These are phyloP conservation scores for Eucalyptus globulus DNA, from an alignment of 345 rosid species.

Conservation along the genomic window DNA sequence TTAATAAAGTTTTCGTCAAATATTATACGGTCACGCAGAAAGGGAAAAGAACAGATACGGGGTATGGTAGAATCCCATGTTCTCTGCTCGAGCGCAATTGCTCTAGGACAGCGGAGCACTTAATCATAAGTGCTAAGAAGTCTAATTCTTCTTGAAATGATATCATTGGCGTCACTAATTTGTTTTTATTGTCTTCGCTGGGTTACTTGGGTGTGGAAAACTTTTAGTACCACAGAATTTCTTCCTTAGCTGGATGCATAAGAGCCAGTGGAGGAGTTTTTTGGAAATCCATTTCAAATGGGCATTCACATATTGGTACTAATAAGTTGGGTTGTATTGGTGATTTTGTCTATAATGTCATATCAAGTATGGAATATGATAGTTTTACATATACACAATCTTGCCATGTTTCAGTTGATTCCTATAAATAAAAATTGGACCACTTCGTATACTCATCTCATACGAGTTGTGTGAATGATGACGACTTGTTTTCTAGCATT, in stretches of 20 bases:
- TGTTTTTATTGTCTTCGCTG: neutral
- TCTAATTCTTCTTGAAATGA: neutral
- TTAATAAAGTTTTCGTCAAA: neutral
- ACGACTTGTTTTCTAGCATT: no score
- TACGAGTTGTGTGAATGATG: no score
- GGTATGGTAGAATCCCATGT: neutral
- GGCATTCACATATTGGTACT: no score
- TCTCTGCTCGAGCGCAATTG: neutral
- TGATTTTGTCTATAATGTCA: neutral
- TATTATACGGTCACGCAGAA: neutral
- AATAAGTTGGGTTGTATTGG: neutral
- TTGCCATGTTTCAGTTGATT: no score
- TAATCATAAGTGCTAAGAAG: neutral
- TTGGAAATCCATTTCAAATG: no score
- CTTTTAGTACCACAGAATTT: no score
- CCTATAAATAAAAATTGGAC: no score
- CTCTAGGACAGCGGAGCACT: neutral
- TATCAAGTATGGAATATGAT: no score
- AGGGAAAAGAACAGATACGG: neutral
- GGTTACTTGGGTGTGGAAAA: neutral
- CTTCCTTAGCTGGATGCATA: neutral
- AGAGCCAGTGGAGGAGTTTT: no score
- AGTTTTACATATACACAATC: no score
- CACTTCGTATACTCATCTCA: no score
- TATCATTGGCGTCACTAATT: neutral